Evolutionary conservation across 2,329 filamentous ascomycete species (phyloP), one percentile per base, ranked within the genome.

Genomic region (Cryoendolithus antarcticus): DNA sequence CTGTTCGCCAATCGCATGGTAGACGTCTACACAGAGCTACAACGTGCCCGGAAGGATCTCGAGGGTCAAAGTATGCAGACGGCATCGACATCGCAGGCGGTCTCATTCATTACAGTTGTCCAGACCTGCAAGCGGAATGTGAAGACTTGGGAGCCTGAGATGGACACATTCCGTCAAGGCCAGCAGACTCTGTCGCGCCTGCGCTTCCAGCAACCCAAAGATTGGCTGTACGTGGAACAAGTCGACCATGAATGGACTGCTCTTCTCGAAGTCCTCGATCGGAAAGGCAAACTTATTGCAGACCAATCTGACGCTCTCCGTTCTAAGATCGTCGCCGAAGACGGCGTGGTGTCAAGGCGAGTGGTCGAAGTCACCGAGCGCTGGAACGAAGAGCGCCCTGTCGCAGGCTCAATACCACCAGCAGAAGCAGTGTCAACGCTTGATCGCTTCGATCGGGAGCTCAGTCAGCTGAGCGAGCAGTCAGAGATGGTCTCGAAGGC

Each of bases 41-140:
- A 93, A 53, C 86, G 86, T 62, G 86, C 89, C 7, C 77, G 89
- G 15, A 81, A 82, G 50, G 86, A 95, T 51, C 73, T 99, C 9
- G 93, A 99, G 62, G 75, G 81, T 29, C 88, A 95, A 57, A 89
- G 85, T 19, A 75, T 96, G 32, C 89, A 96, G 59, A 86, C 88
- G 12, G 89, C 85, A 4, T 96, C 91, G 1, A 99, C 91, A 4
- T 89, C 89, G 1, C 88, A 96, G 58, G 91, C 93, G 15, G 93
- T 99, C 3, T 86, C 91, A 30, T 98, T 98, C 63, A 98, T 99
- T 57, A 98, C 93, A 1, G 88, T 89, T 39, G 91, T 98, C 4
- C 91, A 98, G 63, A 85, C 85, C 55, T 95, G 86, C 66, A 93
- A 93, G 67, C 80, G 86, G 36, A 93, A 93, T 58, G 88, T 93